These are phyloP conservation scores for Debaryomyces fabryi DNA, from an alignment of 1,139 yeast species.

Conservation along the genomic window DNA sequence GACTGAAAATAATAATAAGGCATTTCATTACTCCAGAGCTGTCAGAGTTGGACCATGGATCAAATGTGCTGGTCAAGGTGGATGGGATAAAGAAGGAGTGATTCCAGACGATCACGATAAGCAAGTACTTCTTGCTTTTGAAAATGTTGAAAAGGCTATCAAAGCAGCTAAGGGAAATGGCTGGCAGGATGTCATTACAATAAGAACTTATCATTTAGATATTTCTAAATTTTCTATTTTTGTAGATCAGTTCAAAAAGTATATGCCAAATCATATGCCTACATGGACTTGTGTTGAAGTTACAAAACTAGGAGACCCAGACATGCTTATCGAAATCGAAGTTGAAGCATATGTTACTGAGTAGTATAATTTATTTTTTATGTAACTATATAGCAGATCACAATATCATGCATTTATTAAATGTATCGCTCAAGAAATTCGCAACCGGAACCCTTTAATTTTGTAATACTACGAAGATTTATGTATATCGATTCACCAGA, in stretches of 20 bases:
- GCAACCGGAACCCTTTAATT: too few relatives aligned
- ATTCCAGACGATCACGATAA: slow-evolving; percentile 4
- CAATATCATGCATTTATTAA: too few relatives aligned
- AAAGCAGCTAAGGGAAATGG: slow-evolving; percentile 10
- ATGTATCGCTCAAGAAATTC: too few relatives aligned
- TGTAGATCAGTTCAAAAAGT: slow-evolving; percentile 7
- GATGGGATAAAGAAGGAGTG: slow-evolving; percentile 12
- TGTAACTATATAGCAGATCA: too few relatives aligned
- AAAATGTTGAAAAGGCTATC: slow-evolving; percentile 12
- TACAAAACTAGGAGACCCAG: slow-evolving; percentile 9
- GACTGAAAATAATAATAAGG: neutral
- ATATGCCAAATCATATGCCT: slow-evolving; percentile 10
- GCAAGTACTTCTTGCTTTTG: slow-evolving; percentile 9
- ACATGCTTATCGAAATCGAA: slow-evolving; percentile 12
- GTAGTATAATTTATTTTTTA: too few relatives aligned
- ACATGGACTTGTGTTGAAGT: slow-evolving; percentile 13
- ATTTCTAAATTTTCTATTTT: slow-evolving; percentile 1
- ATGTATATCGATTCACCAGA: too few relatives aligned
- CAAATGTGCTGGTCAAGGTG: slow-evolving; percentile 13
- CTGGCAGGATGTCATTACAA: slow-evolving; percentile 8
- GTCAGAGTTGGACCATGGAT: slow-evolving; percentile 11
- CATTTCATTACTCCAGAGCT: slow-evolving; percentile 9
- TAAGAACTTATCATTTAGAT: slow-evolving; percentile 11
- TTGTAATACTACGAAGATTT: too few relatives aligned
- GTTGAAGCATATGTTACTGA: slow-evolving; percentile 10